A percentile compares a stretch with the other conserved stretches of the same genome.
Conservation (phyloP, 495 filamentous ascomycete species). For the Penicillium cataractarum region DNA sequence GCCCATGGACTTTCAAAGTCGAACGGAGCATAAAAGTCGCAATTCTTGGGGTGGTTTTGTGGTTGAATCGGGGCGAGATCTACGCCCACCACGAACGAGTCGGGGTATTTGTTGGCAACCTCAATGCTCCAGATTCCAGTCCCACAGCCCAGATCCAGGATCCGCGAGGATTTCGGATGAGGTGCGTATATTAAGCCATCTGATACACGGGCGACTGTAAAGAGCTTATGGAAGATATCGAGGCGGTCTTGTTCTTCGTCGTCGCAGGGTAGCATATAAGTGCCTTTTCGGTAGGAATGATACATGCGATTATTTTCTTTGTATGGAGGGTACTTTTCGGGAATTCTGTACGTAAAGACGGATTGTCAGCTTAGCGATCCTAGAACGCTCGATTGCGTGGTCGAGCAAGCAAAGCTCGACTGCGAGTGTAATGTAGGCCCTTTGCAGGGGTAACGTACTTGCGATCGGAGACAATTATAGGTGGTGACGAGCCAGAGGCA, state of each 20-base stretch:
- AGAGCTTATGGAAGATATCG: slow-evolving; percentile 78
- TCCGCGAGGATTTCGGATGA: slow-evolving; percentile 50
- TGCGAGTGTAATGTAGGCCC: neutral
- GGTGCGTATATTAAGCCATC: slow-evolving; percentile 58
- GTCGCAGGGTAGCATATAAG: slow-evolving; percentile 57
- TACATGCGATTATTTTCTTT: slow-evolving; percentile 54
- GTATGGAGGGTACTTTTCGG: slow-evolving; percentile 38
- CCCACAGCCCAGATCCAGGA: slow-evolving; percentile 85
- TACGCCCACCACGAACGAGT: slow-evolving; percentile 68
- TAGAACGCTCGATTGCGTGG: neutral
- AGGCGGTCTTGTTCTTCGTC: slow-evolving; percentile 72
- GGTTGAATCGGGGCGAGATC: slow-evolving; percentile 86
- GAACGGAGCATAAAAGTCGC: slow-evolving; percentile 63
- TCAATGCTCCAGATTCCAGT: slow-evolving; percentile 93
- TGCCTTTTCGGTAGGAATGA: slow-evolving; percentile 51
- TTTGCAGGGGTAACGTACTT: slow-evolving; percentile 32
- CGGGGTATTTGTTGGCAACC: slow-evolving; percentile 69
- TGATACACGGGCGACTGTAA: slow-evolving; percentile 64
- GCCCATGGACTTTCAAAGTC: slow-evolving; percentile 86
- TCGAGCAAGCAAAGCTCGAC: neutral
- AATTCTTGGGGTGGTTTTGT: slow-evolving; percentile 70
- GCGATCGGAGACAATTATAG: slow-evolving; percentile 30
- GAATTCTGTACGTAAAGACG: slow-evolving; percentile 29
- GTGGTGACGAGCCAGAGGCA: slow-evolving; percentile 26
- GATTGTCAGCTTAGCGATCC: slow-evolving; percentile 3